phyloP scores from a whole-genome alignment of 306 rosid genomes.

The barrel medic (Medicago truncatula) region DNA sequence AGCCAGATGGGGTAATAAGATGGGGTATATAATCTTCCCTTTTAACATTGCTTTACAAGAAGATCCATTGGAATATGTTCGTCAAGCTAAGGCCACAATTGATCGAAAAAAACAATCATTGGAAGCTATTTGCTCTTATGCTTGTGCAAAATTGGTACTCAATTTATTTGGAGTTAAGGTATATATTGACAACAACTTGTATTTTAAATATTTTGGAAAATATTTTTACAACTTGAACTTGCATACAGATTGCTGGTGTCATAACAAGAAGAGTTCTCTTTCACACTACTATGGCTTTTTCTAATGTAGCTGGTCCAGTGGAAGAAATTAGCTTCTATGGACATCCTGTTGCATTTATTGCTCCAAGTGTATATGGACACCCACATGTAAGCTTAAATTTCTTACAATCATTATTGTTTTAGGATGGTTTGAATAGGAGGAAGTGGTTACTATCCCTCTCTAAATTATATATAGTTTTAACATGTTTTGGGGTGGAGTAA shows the following conservation, averaged over 20 bases:
- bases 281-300: constrained; percentile 59
- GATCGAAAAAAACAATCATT: constrained; percentile 69
- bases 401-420: neutral
- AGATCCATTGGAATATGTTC: constrained; percentile 63
- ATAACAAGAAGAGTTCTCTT: constrained; percentile 51
- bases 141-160: constrained; percentile 36
- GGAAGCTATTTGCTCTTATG: constrained; percentile 52
- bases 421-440: neutral
- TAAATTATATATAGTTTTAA: too few relatives aligned
- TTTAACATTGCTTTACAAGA: constrained; percentile 50
- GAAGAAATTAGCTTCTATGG: constrained; percentile 71
- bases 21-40: constrained; percentile 60
- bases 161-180: constrained; percentile 63
- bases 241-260: constrained; percentile 49
- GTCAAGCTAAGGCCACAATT: constrained; percentile 54
- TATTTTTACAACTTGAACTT: constrained; percentile 2
- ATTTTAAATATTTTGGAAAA: too few relatives aligned
- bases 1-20: constrained; percentile 64
- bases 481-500: too few relatives aligned
- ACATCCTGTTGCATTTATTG: constrained; percentile 60
- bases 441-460: neutral
- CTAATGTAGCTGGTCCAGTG: constrained; percentile 64
- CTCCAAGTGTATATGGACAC: constrained; percentile 70
- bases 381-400: constrained; percentile 58
- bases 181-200: neutral